Evolutionary conservation across 768 basidiomycete species (phyloP).

Genomic region (Leccinum pellstonianum): DNA sequence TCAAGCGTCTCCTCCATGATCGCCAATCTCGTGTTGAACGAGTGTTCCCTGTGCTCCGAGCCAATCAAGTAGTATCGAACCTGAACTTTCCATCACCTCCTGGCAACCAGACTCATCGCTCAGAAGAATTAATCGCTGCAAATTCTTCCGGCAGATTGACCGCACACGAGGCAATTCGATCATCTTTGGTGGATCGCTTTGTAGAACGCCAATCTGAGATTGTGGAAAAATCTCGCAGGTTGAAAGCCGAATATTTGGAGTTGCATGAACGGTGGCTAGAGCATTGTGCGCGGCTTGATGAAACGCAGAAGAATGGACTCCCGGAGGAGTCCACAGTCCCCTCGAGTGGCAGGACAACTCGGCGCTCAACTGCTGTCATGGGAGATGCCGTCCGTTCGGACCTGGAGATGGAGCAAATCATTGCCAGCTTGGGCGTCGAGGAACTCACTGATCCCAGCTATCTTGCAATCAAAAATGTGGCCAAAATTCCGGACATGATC

Average conservation of each 20-base stretch:
- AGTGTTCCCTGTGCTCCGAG: conserved; percentile 59
- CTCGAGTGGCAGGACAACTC: conserved; percentile 60
- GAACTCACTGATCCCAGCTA: conserved; percentile 91
- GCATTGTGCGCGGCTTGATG: conserved; percentile 70
- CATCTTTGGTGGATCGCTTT: conserved; percentile 55
- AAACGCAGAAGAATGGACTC: conserved; percentile 34
- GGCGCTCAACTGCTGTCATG: conserved; percentile 65
- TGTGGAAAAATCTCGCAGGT: conserved; percentile 50
- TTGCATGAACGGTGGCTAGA: conserved; percentile 72
- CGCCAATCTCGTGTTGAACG: conserved; percentile 61
- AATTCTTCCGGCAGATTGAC: conserved; percentile 36
- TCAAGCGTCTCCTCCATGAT: conserved; percentile 59
- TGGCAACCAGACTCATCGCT: conserved; percentile 42
- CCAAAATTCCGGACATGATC: conserved; percentile 89
- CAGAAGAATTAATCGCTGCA: conserved; percentile 47
- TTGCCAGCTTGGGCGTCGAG: conserved; percentile 89
- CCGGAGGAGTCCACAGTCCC: conserved; percentile 39
- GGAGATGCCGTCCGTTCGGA: conserved; percentile 93
- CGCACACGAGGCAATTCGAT: conserved; percentile 41
- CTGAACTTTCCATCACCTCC: conserved; percentile 26
- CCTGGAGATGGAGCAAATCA: conserved; percentile 95
- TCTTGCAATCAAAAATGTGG: conserved; percentile 82
- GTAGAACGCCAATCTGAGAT: conserved; percentile 49
- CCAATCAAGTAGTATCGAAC: conserved; percentile 51
- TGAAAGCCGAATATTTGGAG: conserved; percentile 64